Percentiles rank a stretch among this genome's conserved stretches.
These are phyloP conservation scores for Microbotryum intermedium DNA, from an alignment of 1,284 basidiomycete genomes.

Conservation along the genomic window DNA sequence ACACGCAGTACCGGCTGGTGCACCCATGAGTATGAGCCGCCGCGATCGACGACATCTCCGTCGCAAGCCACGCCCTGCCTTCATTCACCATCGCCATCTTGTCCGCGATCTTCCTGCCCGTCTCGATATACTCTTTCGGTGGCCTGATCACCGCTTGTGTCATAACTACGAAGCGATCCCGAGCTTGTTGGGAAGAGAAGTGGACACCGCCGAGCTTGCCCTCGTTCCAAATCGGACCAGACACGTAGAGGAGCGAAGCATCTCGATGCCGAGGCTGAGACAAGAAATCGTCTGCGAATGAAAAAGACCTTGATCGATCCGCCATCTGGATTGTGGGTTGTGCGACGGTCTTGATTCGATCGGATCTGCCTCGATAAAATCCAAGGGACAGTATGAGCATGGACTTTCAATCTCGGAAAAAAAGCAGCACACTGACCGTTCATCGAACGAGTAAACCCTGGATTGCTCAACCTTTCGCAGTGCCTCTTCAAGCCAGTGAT, in stretches of 20 bases:
- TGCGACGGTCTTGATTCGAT: conserved; percentile 44
- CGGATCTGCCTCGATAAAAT: too few relatives aligned
- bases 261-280: conserved; percentile 29
- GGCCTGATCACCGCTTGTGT: conserved; percentile 40
- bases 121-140: conserved; percentile 34
- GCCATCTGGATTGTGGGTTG: conserved; percentile 40
- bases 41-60: conserved; percentile 42
- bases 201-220: conserved; percentile 45
- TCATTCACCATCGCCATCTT: conserved; percentile 40
- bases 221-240: conserved; percentile 42
- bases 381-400: too few relatives aligned
- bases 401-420: neutral
- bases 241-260: conserved; percentile 38
- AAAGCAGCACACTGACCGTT: conserved; percentile 1
- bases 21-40: too few relatives aligned
- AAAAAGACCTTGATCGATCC: conserved; percentile 38
- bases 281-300: conserved; percentile 36
- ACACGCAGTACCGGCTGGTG: too few relatives aligned
- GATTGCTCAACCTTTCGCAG: neutral
- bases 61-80: conserved; percentile 46
- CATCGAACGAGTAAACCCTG: neutral
- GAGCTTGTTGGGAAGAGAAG: conserved; percentile 40
- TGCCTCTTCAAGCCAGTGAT: conserved; percentile 23
- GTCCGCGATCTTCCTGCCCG: conserved; percentile 39
- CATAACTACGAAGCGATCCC: conserved; percentile 38